Evolutionary conservation across 306 rosid genomes (phyloP).

Genomic region (Sicyos baderoa): DNA sequence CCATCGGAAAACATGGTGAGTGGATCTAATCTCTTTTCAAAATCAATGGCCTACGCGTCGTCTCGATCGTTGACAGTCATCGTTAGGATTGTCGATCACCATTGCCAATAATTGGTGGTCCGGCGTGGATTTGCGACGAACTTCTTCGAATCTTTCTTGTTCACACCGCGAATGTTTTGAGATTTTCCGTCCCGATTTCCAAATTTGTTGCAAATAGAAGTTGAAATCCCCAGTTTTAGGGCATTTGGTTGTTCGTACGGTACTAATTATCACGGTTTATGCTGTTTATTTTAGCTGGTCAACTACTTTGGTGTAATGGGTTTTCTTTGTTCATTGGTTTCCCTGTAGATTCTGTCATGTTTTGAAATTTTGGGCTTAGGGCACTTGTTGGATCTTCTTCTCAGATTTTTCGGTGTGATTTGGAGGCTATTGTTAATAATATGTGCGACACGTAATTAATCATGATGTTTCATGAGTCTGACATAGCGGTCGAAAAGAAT

Average conservation of each 20-base stretch:
- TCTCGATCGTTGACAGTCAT: neutral
- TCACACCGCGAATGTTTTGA: neutral
- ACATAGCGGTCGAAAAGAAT: no score
- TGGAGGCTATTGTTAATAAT: neutral
- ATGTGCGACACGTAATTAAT: no score
- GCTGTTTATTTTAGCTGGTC: neutral
- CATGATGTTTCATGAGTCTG: no score
- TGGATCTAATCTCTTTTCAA: neutral
- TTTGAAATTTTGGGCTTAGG: neutral
- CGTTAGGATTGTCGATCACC: neutral
- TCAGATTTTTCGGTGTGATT: neutral
- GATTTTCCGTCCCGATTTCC: neutral
- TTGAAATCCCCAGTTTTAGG: neutral
- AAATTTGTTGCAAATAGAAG: neutral
- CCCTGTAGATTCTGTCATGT: neutral
- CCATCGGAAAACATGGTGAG: slow-evolving; percentile 8
- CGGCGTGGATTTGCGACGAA: neutral
- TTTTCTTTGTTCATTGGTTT: neutral
- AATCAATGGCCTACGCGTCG: neutral
- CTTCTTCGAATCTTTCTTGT: neutral
- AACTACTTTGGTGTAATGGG: neutral
- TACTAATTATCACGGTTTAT: neutral
- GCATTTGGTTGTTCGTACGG: neutral
- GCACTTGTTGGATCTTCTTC: neutral
- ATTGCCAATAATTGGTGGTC: neutral